Evolutionary conservation across 2,329 filamentous ascomycete genomes (phyloP).

Genomic region (Phialophora expanda): DNA sequence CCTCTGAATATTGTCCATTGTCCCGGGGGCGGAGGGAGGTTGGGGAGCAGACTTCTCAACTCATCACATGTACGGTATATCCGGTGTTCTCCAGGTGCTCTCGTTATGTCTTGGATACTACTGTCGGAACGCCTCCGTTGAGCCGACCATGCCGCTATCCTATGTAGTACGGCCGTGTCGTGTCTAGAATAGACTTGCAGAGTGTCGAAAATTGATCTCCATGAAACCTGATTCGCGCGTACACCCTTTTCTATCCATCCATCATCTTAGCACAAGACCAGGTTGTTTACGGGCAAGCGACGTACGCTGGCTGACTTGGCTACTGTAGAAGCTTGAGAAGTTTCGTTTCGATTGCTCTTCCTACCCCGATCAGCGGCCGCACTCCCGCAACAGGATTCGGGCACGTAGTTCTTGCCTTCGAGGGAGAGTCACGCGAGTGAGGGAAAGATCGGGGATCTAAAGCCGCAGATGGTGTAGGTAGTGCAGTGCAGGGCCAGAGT

Average conservation of each 20-base stretch:
- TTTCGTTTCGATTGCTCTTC: not conserved
- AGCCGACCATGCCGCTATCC: not conserved
- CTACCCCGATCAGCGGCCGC: slow-evolving; percentile 1
- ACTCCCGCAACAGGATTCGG: not conserved
- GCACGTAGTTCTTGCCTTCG: too few species aligned
- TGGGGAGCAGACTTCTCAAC: too few species aligned
- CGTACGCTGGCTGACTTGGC: not conserved
- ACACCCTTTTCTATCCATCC: not conserved
- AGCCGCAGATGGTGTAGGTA: not conserved
- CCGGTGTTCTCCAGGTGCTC: not conserved
- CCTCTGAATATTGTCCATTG: slow-evolving; percentile 1
- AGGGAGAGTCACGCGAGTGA: not conserved
- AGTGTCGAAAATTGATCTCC: not conserved
- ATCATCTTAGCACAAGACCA: not conserved
- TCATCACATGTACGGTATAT: not conserved
- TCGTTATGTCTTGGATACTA: not conserved
- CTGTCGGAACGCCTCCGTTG: not conserved
- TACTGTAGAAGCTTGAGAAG: slow-evolving; percentile 8
- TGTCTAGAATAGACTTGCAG: not conserved
- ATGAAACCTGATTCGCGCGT: not conserved
- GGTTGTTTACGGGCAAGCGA: not conserved
- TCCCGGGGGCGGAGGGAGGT: too few species aligned
- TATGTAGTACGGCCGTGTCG: not conserved
- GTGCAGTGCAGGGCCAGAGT: too few species aligned
- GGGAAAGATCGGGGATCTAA: not conserved